Evolutionary conservation across 768 basidiomycete species (phyloP), one percentile per base, ranked within the genome.

Genomic region (Amylocystis lapponica): DNA sequence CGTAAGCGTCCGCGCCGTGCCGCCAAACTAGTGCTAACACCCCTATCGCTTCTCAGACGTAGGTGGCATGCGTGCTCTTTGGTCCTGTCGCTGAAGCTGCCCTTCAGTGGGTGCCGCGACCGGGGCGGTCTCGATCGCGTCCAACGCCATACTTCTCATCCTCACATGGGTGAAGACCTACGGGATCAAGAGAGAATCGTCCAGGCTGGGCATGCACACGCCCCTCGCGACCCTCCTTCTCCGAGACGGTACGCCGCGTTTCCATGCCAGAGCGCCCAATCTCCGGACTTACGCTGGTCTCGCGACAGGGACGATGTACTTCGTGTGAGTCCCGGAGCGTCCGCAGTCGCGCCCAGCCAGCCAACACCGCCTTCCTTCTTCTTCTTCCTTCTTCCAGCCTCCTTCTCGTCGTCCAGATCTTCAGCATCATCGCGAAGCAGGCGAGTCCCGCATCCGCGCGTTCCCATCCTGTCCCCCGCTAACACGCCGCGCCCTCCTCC

Each of bases 101-200:
- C 5, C 7, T 7, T 33, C 17, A 50, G 49, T 50, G 41, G 42
- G 34, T 9, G 27, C 43, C 25, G 29, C 29, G 6, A 39, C 45
- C 5, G 34, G 35, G 11, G 29, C 27, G 4, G 27, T 36, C 1
- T 36, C 25, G 1, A 32, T 43, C 11, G 26, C 36, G 17, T 23
- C 44, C 13, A 46, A 51, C 30, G 23, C 30, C 14, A 35, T 40
- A 4, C 38, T 47, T 13, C 26, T 51, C 17, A 9, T 41, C 1
- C 21, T 51, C 6, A 51, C 50, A 16, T 51, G 50, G 50, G 20
- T 27, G 5, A 47, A 47, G 20, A 51, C 50, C 12, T 36, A 36
- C 16, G 39, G 46, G 6, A 36, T 51, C 25, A 41, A 45, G 20
- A 25, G 46, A 3, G 46, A 41, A 5, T 47, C 50, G 25, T 26